Evolutionary conservation across 129 eudicot genomes (phyloP), one percentile per base, ranked within the genome.

Genomic region (Lactuca saligna): DNA sequence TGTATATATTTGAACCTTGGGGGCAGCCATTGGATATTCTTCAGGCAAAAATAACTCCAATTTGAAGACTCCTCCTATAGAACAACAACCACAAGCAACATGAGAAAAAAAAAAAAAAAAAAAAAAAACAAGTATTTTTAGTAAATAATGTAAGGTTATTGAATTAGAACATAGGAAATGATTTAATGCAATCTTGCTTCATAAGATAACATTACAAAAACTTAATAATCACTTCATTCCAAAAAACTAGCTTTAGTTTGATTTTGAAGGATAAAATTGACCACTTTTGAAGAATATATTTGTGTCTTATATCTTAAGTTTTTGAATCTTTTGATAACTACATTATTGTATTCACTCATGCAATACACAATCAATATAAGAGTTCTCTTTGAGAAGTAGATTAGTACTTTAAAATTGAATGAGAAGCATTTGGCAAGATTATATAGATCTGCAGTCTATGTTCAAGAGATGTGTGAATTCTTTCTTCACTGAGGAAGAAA

Each of bases 21-120:
- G 98, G 57, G 98, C 88, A 66, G 98, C 91, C 98, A 92, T 92
- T 42, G 96, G 98, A 57, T 92, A 92, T 72, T 92, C 98, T 77
- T 92, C 98, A 11, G 98, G 98, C 75, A 92, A 66, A 84, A 92
- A 92, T 74, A 92, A 70, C 78, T 92, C 98, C 85, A 92, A 83
- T 82, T 92, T 92, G 65, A 92, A 92, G 56, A 92, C 96, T 51
- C 98, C 98, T 44, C 98, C 98, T 92, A 61, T 34, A 60, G 12
- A 46, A 44, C 50, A 44, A 10, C 50, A 4, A 35, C 9, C 3
- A 39, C 9, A 39, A 39, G 44, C 44, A 39, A 39, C 44, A 39
- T 39, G 8, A 39, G 2, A 39, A 39, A 39, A 2, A 39, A 25
- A 0, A 39, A 39, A 39, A 2, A 39, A 25, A 0, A 39, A 39